Base-by-base conservation (phyloP, 1,284 basidiomycete species). In the Xerocomus amazonicus region DNA sequence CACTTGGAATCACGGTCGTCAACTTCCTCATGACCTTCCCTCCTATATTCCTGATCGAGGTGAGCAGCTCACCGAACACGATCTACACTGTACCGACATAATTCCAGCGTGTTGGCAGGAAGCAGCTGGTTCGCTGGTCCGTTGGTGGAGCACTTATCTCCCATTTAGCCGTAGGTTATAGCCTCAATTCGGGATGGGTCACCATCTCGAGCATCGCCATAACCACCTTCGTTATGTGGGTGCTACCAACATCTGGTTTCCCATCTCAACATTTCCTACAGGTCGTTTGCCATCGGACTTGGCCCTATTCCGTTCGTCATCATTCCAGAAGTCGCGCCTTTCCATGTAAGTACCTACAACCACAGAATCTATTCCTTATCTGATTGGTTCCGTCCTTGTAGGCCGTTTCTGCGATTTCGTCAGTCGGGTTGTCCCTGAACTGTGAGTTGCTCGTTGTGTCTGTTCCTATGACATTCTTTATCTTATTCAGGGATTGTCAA, bases 241-340 rank as follows among this genome's bases (percentile, higher is more conserved):
- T 72, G 10, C n/a, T 9, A n/a, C 42, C 8, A 14, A 10, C 23
- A 47, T 32, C 23, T 45, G 28, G 19, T 32, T 34, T 33, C 34
- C 38, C 26, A 28, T 23, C 38, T 43, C 39, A 35, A 53, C 31
- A 12, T 16, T 43, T 47, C 31, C 43, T 34, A 28, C 52, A 90
- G 89, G 64, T 88, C 88, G 0, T 97, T 96, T 65, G 88, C 91
- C 0, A 72, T 90, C 34, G 94, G 94, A 1, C 75, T 97, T n/a
- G 94, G 94, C 1, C 93, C 94, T 1, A 73, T 97, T 32, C 94
- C 94, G 0, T 97, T 94, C 65, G 83, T 97, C 37, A 87, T 97
- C 68, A 84, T 96, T 29, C 84, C 92, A n/a, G 94, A 97, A 63
- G 80, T 97, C 23, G 86, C 93, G 0, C 94, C 94, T 2, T 68